Evolutionary conservation across 2,329 filamentous ascomycete genomes (phyloP).

Genomic region (Sporothrix pallida): DNA sequence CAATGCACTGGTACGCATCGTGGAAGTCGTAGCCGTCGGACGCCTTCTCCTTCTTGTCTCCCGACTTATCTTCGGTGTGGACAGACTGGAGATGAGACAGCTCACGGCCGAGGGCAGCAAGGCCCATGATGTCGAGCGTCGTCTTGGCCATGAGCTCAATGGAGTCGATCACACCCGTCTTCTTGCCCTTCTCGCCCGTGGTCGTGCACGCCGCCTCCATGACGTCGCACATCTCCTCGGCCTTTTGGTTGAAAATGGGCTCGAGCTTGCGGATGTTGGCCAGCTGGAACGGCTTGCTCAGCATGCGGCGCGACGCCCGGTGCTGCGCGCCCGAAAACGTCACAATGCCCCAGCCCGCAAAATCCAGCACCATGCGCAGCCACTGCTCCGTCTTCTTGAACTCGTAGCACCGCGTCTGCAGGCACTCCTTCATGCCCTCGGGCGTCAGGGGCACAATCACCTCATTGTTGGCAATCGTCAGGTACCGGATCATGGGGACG

Average conservation of each 20-base stretch:
- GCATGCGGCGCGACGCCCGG: constrained; percentile 36
- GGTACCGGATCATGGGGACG: constrained; percentile 48
- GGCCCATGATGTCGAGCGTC: constrained; percentile 46
- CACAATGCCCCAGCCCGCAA: constrained; percentile 33
- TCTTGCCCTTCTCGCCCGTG: constrained; percentile 35
- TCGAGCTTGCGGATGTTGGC: constrained; percentile 48
- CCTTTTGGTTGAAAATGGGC: constrained; percentile 48
- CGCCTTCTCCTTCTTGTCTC: not conserved
- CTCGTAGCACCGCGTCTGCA: constrained; percentile 48
- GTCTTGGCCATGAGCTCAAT: constrained; percentile 41
- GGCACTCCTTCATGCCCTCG: constrained; percentile 47
- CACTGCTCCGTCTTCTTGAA: constrained; percentile 42
- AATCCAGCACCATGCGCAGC: constrained; percentile 44
- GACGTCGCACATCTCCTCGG: constrained; percentile 41
- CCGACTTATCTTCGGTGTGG: not conserved
- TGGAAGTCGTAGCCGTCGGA: constrained; percentile 38
- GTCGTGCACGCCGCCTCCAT: constrained; percentile 41
- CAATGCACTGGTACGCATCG: constrained; percentile 43
- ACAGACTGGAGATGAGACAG: constrained; percentile 41
- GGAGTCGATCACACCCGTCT: constrained; percentile 32
- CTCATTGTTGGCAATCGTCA: constrained; percentile 47
- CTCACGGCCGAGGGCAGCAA: constrained; percentile 47
- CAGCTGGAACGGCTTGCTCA: constrained; percentile 44
- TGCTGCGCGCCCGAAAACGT: constrained; percentile 31
- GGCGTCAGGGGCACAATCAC: constrained; percentile 49